Evolutionary conservation across 345 rosid genomes (phyloP), one percentile per base, ranked within the genome.

Genomic region (Eucalyptus cladocalyx): DNA sequence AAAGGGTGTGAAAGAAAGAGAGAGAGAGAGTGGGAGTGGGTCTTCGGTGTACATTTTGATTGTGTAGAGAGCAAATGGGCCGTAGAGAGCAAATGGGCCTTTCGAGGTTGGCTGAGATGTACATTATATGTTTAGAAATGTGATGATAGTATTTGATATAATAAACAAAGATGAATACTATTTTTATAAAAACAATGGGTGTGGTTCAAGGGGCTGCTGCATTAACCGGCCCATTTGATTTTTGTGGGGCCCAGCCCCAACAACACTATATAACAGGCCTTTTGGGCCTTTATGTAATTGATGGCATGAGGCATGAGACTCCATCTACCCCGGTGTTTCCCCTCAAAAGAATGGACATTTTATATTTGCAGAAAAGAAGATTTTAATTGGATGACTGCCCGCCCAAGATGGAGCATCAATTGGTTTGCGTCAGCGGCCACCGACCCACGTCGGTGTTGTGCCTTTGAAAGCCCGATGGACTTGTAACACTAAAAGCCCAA

Each of bases 311-410:
- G 81, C 81, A 37, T 11, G 26, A 72, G 26, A 10, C 81, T 72
- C 45, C 81, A 72, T 37, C 1, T 72, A 37, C 0, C 1, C 81
- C 11, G 0, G 81, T 42, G 23, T 18, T 72, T 37, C 42, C 45
- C 28, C 15, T 37, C 7, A 72, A 37, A 37, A 0, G 23, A 69
- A 69, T 3, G 83, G 5, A 9, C 15, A 72, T 11, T 37, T 72
- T 28, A 40, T 34, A 1, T 9, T 69, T 0, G 42, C 24, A 69
- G 40, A 67, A 67, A 67, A 67, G 40, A 8, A 69, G 26, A 69
- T 34, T 69, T n/a, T 34, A 0, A 0, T 34, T 69, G 0, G 80
- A 18, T 45, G 80, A 18, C 40, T 34, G 7, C 80, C 80, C 24
- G 26, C 80, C 23, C 21, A 69, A 34, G 43, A 69, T 69, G 43